These are phyloP conservation scores for Linum lewisii DNA, from an alignment of 345 rosid genomes.

Conservation along the genomic window DNA sequence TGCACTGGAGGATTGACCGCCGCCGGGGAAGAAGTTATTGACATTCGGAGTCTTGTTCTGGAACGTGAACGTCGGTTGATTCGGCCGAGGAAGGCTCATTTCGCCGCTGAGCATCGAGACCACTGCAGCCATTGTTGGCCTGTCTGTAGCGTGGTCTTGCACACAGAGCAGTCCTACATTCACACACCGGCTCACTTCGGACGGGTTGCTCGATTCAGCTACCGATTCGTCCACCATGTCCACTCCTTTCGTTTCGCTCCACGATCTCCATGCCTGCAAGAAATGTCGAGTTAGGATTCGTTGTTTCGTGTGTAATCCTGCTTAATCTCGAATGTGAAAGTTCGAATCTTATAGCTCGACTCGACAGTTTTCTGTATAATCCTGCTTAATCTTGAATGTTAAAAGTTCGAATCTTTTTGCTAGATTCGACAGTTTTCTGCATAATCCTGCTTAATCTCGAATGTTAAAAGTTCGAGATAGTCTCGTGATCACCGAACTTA, in stretches of 20 bases:
- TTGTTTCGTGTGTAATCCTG: too few species aligned
- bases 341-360: too few species aligned
- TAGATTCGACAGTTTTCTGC: too few species aligned
- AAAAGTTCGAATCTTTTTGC: too few species aligned
- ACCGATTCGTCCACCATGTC: not conserved
- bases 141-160: constrained; percentile 18
- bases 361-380: too few species aligned
- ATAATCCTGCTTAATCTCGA: not conserved
- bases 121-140: constrained; percentile 23
- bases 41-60: not conserved
- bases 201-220: not conserved
- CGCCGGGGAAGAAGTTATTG: not conserved
- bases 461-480: not conserved
- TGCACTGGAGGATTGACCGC: not conserved
- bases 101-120: constrained; percentile 25
- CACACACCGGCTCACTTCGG: constrained; percentile 14
- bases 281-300: not conserved
- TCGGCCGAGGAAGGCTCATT: constrained; percentile 21
- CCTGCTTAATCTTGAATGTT: too few species aligned
- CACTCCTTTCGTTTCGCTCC: constrained; percentile 17
- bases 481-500: not conserved
- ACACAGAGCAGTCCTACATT: constrained; percentile 28
- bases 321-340: too few species aligned
- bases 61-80: not conserved
- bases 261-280: constrained; percentile 29